phyloP scores from a whole-genome alignment of 495 filamentous ascomycete genomes.

The Penicillium dipodomyicola region DNA sequence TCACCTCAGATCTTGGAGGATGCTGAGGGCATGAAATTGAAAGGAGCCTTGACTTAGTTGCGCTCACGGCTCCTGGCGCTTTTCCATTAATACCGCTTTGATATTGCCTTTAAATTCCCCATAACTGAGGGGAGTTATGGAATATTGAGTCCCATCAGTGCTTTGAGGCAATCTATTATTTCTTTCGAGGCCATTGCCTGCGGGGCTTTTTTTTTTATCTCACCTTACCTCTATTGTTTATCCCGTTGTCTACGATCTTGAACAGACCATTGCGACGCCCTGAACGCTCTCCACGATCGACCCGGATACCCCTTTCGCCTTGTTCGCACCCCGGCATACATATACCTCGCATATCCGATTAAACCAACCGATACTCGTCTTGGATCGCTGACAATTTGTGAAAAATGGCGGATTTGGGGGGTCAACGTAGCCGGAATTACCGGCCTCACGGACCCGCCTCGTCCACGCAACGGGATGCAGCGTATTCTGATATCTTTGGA shows the following conservation, averaged over 20 bases:
- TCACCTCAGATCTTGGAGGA: constrained; percentile 27
- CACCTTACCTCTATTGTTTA: constrained; percentile 17
- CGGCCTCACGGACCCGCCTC: constrained; percentile 67
- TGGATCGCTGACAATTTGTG: constrained; percentile 11
- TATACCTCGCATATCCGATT: constrained; percentile 1
- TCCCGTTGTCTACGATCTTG: constrained; percentile 37
- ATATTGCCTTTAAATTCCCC: constrained; percentile 23
- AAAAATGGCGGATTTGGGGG: constrained; percentile 79
- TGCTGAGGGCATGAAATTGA: constrained; percentile 51
- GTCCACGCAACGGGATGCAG: constrained; percentile 82
- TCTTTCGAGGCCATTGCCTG: constrained; percentile 18
- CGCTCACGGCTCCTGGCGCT: constrained; percentile 48
- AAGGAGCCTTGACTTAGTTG: constrained; percentile 48
- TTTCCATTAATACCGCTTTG: constrained; percentile 29
- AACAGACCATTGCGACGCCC: constrained; percentile 39
- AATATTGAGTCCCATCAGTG: constrained; percentile 26
- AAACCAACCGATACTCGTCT: constrained; percentile 1
- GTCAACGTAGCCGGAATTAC: constrained; percentile 70
- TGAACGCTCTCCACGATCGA: constrained; percentile 43
- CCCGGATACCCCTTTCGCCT: constrained; percentile 31
- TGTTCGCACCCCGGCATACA: constrained; percentile 11
- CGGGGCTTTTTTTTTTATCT: constrained; percentile 11
- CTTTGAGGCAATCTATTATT: constrained; percentile 23
- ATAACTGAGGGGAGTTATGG: constrained; percentile 32
- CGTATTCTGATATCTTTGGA: constrained; percentile 95